Conservation (phyloP, 495 filamentous ascomycete species). For the Saxophila tyrrhenica region DNA sequence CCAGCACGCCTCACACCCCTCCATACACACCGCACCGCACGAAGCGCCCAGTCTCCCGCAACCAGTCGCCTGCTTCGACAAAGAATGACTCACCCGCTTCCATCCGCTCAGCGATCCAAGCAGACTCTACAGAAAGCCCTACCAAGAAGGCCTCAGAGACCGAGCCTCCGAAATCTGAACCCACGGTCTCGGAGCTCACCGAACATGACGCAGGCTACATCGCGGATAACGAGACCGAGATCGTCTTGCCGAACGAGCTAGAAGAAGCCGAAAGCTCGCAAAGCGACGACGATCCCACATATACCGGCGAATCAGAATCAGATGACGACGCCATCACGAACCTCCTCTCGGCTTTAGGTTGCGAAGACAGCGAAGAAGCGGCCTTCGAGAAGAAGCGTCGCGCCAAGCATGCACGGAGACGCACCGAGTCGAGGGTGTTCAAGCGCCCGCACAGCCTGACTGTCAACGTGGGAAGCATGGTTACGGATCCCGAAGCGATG, state of each 20-base stretch:
- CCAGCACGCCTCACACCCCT: neutral
- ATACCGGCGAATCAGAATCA: neutral
- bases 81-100: conserved; percentile 16
- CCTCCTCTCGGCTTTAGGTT: neutral
- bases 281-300: neutral
- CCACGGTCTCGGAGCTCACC: conserved; percentile 11
- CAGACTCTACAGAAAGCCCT: conserved; percentile 11
- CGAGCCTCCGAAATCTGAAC: neutral
- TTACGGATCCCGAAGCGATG: conserved; percentile 5
- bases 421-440: conserved; percentile 9
- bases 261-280: conserved; percentile 22
- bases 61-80: conserved; percentile 14
- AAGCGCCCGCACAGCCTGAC: conserved; percentile 17
- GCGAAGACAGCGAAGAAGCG: neutral
- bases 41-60: conserved; percentile 5
- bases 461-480: neutral
- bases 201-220: conserved; percentile 18
- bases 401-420: neutral
- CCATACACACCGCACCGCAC: conserved; percentile 14
- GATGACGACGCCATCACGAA: neutral
- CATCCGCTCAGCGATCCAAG: conserved; percentile 7
- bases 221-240: conserved; percentile 23
- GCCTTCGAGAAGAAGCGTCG: conserved; percentile 2
- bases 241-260: conserved; percentile 24
- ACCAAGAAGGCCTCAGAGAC: conserved; percentile 7